Conservation (phyloP, 2,329 filamentous ascomycete species). For the Sphaerulina musiva region DNA sequence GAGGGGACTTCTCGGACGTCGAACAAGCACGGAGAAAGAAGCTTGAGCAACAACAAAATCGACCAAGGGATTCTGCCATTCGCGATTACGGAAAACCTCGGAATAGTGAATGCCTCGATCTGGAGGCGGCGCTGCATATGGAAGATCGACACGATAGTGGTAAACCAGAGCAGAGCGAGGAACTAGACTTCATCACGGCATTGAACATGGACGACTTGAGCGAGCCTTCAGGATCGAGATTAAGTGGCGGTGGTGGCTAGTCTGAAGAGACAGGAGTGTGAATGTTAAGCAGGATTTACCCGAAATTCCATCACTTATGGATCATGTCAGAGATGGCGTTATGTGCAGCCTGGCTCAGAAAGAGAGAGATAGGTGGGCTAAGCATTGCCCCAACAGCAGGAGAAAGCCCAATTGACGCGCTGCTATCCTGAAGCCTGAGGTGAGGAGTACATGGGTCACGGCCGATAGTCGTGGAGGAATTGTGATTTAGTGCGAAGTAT, state of each 20-base stretch:
- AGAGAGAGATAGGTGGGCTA: no score
- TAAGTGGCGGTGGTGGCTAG: not conserved
- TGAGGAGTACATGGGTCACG: no score
- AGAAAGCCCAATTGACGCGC: no score
- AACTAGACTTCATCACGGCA: slow-evolving; percentile 6
- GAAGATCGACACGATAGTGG: slow-evolving; percentile 7
- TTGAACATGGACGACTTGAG: slow-evolving; percentile 7
- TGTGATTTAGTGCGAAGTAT: no score
- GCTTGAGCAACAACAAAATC: slow-evolving; percentile 7
- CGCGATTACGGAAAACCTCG: slow-evolving; percentile 2
- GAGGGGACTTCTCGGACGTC: slow-evolving; percentile 25
- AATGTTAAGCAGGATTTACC: no score
- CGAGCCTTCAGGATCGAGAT: slow-evolving; percentile 7
- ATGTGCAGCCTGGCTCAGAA: no score
- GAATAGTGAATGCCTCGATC: slow-evolving; percentile 21
- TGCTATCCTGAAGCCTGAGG: no score
- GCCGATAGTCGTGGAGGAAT: no score
- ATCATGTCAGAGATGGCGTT: no score
- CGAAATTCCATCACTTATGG: no score
- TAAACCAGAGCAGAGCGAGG: not conserved
- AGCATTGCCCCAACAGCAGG: no score
- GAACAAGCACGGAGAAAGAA: slow-evolving; percentile 24
- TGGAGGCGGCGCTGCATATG: slow-evolving; percentile 25
- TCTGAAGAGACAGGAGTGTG: not conserved
- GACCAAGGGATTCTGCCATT: slow-evolving; percentile 2